Evolutionary conservation across 2,329 filamentous ascomycete species (phyloP).

Genomic region (Xylaria sp.): DNA sequence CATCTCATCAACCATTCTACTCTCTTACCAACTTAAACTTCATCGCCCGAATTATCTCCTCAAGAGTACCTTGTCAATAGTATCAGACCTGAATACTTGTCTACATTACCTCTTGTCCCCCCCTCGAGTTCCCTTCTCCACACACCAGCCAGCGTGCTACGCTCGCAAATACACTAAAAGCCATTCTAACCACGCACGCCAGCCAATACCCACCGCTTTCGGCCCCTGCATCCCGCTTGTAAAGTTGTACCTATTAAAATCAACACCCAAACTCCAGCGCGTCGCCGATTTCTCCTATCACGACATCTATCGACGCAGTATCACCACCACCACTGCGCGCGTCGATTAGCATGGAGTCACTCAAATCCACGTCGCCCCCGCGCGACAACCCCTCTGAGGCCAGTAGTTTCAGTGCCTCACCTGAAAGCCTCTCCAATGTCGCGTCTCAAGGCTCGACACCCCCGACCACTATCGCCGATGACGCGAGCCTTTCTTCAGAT

Average conservation of each 20-base stretch:
- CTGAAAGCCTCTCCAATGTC: slow-evolving; percentile 45
- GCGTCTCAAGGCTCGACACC: slow-evolving; percentile 58
- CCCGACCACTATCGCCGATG: slow-evolving; percentile 61
- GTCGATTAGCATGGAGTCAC: slow-evolving; percentile 24
- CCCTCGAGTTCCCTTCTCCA: background rate
- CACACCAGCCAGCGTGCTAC: background rate
- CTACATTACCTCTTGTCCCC: background rate
- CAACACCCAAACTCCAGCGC: slow-evolving; percentile 26
- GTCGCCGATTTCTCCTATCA: slow-evolving; percentile 20
- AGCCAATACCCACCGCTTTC: slow-evolving; percentile 22
- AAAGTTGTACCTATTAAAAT: slow-evolving; percentile 20
- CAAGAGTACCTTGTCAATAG: background rate
- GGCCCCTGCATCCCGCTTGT: slow-evolving; percentile 19
- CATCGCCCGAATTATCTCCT: too few species aligned
- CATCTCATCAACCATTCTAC: too few species aligned
- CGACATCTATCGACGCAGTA: slow-evolving; percentile 17
- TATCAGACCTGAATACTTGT: background rate
- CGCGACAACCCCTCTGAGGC: slow-evolving; percentile 32
- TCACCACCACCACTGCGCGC: slow-evolving; percentile 6
- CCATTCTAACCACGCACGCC: slow-evolving; percentile 6
- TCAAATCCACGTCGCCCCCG: slow-evolving; percentile 24
- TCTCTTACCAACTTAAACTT: too few species aligned
- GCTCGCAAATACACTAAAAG: background rate
- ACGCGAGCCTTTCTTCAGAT: slow-evolving; percentile 50
- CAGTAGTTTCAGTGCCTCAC: slow-evolving; percentile 26